Conservation (phyloP, 2,329 filamentous ascomycete species). For the Ceratocystis cacaofunesta region DNA sequence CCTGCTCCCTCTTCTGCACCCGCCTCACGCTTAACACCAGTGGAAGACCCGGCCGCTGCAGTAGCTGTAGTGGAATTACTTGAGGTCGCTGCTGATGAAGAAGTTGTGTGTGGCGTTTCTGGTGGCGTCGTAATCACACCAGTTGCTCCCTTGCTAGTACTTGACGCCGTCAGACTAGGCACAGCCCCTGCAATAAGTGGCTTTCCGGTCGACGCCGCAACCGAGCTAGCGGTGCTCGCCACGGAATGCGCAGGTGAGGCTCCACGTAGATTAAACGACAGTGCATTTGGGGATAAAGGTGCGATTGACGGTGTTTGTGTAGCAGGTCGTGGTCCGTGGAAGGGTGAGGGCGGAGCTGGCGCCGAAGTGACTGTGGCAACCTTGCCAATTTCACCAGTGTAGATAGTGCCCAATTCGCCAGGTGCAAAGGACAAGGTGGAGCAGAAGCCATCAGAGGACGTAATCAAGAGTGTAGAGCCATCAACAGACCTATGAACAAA, state of each 20-base stretch:
- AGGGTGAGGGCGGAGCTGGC: conserved; percentile 48
- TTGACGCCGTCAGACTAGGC: conserved; percentile 60
- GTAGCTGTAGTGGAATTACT: background rate
- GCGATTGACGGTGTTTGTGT: conserved; percentile 66
- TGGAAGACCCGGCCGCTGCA: conserved; percentile 15
- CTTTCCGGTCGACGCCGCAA: conserved; percentile 13
- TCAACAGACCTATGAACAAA: conserved; percentile 31
- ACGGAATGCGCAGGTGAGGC: conserved; percentile 27
- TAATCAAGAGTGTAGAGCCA: conserved; percentile 57
- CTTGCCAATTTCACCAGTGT: conserved; percentile 57
- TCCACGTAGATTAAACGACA: conserved; percentile 18
- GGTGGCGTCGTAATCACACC: conserved; percentile 79
- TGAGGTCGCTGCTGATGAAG: background rate
- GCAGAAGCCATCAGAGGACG: conserved; percentile 97
- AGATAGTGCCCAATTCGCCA: conserved; percentile 72
- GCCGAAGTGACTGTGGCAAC: conserved; percentile 56
- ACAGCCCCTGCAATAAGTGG: conserved; percentile 61
- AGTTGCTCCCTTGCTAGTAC: conserved; percentile 45
- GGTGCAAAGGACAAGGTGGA: conserved; percentile 73
- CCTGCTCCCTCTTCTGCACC: conserved; percentile 41
- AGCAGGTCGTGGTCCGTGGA: conserved; percentile 33
- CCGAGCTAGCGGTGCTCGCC: conserved; percentile 51
- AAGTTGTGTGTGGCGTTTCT: conserved; percentile 56
- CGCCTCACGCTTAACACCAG: conserved; percentile 41
- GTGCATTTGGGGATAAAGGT: conserved; percentile 41